Evolutionary conservation across 495 filamentous ascomycete genomes (phyloP), one percentile per base, ranked within the genome.

Genomic region (Neurospora tetrasperma): DNA sequence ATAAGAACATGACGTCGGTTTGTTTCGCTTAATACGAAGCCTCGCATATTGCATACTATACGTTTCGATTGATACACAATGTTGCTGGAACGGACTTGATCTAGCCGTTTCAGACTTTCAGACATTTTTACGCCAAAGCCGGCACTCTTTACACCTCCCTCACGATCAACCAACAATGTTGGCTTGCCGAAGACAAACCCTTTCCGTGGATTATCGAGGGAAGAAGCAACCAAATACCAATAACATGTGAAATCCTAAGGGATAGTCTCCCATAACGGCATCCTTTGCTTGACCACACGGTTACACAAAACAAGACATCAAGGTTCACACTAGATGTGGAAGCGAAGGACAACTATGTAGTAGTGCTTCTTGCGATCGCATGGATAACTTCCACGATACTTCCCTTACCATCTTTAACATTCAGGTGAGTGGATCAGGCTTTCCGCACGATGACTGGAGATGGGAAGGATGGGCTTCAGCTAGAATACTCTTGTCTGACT

Each of bases 1-100:
- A 73, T 74, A 73, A 73, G 54, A 70, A 40, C 72, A 76, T 78
- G 76, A 78, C 76, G 76, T 78, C 76, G 76, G 35, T 69, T 66
- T 31, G 54, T 18, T 44, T 59, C 23, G 14, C n/a, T 70, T 42
- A 14, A 38, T 11, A 42, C 27, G 0, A 20, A 27, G 5, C 71
- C 71, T 48, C 71, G 73, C 2, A 74, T 73, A 16, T 5, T 76
- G 71, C 71, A 75, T 76, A 66, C 54, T 9, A 5, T 9, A 66
- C 27, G 54, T 18, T 14, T 18, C 16, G 54, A 62, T 16, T 62
- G 54, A 62, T 62, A 23, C 23, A 16, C 54, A 23, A 16, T 27
- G 54, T 31, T 23, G 54, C 23, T 35, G 54, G 54, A 18, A 6
- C 12, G 12, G 48, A 31, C 23, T 31, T 27, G 2, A 3, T 31